A percentile compares a stretch with the other conserved stretches of the same genome.
Conservation (phyloP, 495 filamentous ascomycete genomes). For the Neurospora discreta region DNA sequence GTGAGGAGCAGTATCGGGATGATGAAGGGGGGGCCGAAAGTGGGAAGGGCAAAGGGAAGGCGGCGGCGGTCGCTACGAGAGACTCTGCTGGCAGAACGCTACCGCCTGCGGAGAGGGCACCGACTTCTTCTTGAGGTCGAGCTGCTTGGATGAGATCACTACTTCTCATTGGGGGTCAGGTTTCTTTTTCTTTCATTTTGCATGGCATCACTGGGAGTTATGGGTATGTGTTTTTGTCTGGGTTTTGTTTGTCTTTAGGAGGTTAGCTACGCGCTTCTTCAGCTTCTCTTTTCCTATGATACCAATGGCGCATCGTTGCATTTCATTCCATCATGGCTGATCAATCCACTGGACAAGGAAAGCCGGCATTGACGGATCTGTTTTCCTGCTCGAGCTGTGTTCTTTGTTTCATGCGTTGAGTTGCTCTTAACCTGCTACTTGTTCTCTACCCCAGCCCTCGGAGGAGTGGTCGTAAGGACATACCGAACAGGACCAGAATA, state of each 20-base stretch:
- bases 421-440: neutral
- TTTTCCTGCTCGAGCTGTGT: neutral
- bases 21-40: constrained; percentile 24
- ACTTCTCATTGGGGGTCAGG: neutral
- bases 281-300: neutral
- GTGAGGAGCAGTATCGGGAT: constrained; percentile 12
- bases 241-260: neutral
- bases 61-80: constrained; percentile 21
- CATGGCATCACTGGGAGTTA: constrained; percentile 10
- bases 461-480: neutral
- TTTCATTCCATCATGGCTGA: neutral
- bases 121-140: constrained; percentile 8
- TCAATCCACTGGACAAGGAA: neutral
- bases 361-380: neutral
- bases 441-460: neutral
- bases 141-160: neutral
- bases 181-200: constrained; percentile 1
- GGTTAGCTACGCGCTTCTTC: neutral
- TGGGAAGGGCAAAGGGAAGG: constrained; percentile 32
- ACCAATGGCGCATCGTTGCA: neutral
- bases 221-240: constrained; percentile 1
- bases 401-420: neutral
- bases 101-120: constrained; percentile 30
- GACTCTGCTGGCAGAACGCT: constrained; percentile 29
- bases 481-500: neutral